Conservation (phyloP, 192 early-diverging fungal species). For the Coemansia furcata region DNA sequence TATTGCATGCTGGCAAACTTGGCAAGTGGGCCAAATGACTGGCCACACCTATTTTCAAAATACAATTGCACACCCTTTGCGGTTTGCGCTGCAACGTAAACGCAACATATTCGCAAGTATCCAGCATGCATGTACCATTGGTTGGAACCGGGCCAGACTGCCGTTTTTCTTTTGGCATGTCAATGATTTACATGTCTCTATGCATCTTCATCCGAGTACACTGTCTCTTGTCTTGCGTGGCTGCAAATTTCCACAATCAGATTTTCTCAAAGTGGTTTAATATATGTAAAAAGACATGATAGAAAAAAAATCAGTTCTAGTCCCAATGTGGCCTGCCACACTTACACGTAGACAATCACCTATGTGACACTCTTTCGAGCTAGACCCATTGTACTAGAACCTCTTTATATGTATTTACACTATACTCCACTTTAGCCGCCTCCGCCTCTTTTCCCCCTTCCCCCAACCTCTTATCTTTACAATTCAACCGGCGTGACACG, state of each 20-base stretch:
- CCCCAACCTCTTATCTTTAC: not conserved
- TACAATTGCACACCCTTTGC: not conserved
- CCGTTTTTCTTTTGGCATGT: not conserved
- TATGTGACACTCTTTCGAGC: not conserved
- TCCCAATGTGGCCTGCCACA: not conserved
- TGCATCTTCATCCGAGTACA: not conserved
- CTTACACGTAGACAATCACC: not conserved
- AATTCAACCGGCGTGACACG: conserved; percentile 3
- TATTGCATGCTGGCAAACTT: not conserved
- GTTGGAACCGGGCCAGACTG: conserved; percentile 3
- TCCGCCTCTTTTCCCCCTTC: not conserved
- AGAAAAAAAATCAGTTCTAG: not conserved
- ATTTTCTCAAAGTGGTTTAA: conserved; percentile 1
- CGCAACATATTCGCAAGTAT: not conserved
- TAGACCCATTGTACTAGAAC: not conserved
- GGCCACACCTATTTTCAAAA: not conserved
- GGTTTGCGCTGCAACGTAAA: not conserved
- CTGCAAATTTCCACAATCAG: not conserved
- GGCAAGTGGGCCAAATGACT: not conserved
- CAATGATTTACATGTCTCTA: not conserved
- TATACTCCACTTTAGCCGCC: not conserved
- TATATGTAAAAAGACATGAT: not conserved
- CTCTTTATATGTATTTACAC: not conserved
- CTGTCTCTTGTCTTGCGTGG: not conserved
- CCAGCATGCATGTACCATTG: not conserved